phyloP scores from a whole-genome alignment of 139 green algal species.

The Marvania coccoides region DNA sequence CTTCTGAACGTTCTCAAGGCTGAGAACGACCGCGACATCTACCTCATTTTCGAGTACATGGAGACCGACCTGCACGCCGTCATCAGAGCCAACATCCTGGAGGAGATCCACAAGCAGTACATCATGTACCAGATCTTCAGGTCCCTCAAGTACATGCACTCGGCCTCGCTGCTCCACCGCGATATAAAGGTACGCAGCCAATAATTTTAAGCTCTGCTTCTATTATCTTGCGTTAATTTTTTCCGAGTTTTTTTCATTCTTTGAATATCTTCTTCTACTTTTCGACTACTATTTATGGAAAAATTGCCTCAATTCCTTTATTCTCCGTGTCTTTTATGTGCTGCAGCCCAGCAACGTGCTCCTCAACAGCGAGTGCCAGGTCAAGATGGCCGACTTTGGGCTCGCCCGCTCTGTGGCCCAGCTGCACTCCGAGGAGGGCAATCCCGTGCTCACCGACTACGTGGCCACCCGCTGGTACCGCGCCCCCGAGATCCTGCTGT shows the following conservation, averaged over 20 bases:
- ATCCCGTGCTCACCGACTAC: conserved; percentile 92
- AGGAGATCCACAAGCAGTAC: conserved; percentile 97
- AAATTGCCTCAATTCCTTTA: too few species aligned
- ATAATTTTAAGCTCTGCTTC: neutral
- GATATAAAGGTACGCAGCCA: conserved; percentile 83
- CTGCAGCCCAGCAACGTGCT: conserved; percentile 92
- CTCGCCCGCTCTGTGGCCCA: conserved; percentile 72
- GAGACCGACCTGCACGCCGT: conserved; percentile 93
- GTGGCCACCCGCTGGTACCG: conserved; percentile 97
- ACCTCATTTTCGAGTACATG: conserved; percentile 98
- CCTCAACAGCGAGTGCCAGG: conserved; percentile 92
- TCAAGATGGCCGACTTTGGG: conserved; percentile 98
- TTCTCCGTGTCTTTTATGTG: neutral
- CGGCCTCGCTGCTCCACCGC: conserved; percentile 86
- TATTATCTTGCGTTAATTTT: neutral
- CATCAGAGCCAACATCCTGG: conserved; percentile 91
- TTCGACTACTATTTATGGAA: too few species aligned
- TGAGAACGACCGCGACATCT: conserved; percentile 94
- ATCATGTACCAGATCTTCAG: conserved; percentile 99
- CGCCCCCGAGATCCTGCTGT: conserved; percentile 95
- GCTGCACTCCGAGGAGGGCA: conserved; percentile 42
- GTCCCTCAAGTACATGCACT: conserved; percentile 96
- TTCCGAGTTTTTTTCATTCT: too few species aligned
- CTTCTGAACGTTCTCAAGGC: conserved; percentile 92
- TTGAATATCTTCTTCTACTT: too few species aligned